These are phyloP conservation scores for Hortiboletus campestris DNA, from an alignment of 768 basidiomycete genomes.

Conservation along the genomic window DNA sequence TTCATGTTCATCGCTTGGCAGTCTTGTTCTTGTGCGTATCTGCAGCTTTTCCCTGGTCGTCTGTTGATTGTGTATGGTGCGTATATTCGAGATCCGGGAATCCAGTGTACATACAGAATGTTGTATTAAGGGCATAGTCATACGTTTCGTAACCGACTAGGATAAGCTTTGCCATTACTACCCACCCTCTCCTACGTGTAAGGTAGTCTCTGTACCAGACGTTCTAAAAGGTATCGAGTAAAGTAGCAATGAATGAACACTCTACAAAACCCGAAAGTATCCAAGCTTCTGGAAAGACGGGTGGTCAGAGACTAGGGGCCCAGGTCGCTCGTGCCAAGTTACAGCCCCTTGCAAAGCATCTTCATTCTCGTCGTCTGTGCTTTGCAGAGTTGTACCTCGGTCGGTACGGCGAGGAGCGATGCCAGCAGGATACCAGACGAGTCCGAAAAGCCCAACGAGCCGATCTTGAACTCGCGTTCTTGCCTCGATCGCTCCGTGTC, in stretches of 20 bases:
- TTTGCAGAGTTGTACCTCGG: conserved; percentile 72
- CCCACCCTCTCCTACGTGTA: background rate
- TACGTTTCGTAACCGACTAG: background rate
- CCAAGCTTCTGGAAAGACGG: no score
- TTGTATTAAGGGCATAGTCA: background rate
- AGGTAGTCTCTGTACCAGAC: background rate
- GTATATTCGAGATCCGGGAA: background rate
- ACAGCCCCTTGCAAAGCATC: conserved; percentile 65
- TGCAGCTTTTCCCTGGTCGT: background rate
- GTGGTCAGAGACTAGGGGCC: background rate
- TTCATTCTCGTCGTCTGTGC: conserved; percentile 71
- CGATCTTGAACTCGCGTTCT: conserved; percentile 87
- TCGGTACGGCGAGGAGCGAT: conserved; percentile 39
- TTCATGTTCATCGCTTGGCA: background rate
- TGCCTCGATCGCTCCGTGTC: conserved; percentile 64
- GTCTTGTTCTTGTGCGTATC: background rate
- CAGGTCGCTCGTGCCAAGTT: background rate
- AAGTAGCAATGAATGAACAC: no score
- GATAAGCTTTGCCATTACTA: background rate
- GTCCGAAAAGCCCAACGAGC: conserved; percentile 85
- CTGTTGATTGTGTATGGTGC: background rate
- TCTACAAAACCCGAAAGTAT: background rate
- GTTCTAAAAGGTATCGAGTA: background rate
- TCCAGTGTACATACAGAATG: background rate
- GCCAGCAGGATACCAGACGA: conserved; percentile 63